These are phyloP conservation scores for Kazachstania martiniae DNA, from an alignment of 805 yeast species.

Conservation along the genomic window DNA sequence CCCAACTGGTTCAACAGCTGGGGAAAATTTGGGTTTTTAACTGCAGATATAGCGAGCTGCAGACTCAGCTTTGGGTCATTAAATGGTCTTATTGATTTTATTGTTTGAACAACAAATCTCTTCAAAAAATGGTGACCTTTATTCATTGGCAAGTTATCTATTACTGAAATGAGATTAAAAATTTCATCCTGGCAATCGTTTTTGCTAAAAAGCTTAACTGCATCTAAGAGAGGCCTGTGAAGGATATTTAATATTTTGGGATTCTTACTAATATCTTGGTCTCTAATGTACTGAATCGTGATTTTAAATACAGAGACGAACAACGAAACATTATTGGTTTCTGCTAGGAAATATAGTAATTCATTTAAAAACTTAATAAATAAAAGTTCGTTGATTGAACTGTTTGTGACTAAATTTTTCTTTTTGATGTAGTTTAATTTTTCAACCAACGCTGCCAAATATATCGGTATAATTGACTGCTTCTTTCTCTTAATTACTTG, in stretches of 20 bases:
- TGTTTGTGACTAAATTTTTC: background rate
- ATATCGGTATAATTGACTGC: constrained; percentile 10
- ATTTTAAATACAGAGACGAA: constrained; percentile 12
- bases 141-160: constrained; percentile 6
- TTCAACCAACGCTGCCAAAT: constrained; percentile 14
- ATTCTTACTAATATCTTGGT: background rate
- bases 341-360: constrained; percentile 11
- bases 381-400: background rate
- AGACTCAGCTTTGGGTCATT: constrained; percentile 21
- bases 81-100: constrained; percentile 15
- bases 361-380: constrained; percentile 16
- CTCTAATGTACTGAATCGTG: constrained; percentile 5
- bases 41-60: constrained; percentile 15
- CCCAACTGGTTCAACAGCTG: constrained; percentile 20
- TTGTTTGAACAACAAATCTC: constrained; percentile 13
- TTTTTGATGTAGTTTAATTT: constrained; percentile 8
- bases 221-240: constrained; percentile 4
- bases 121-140: constrained; percentile 11
- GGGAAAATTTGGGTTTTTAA: constrained; percentile 5
- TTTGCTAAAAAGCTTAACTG: constrained; percentile 7
- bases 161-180: constrained; percentile 11
- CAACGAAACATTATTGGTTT: constrained; percentile 12
- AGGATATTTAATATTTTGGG: background rate
- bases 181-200: constrained; percentile 19
- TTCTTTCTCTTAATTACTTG: constrained; percentile 10